Base-by-base conservation (phyloP, 371 early-diverging fungal genomes). In the Mucor piriformis region DNA sequence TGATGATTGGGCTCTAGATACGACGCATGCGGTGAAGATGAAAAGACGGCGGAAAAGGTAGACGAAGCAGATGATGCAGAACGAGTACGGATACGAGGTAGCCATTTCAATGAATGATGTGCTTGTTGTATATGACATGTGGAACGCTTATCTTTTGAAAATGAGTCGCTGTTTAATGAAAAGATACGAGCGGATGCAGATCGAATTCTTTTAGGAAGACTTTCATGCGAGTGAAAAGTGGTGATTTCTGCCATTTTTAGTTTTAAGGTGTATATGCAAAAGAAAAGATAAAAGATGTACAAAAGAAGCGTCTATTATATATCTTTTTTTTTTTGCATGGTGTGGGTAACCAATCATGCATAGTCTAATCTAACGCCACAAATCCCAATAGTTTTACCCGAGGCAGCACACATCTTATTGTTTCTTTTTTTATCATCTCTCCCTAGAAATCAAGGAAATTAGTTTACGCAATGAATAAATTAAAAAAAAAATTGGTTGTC, bases 51-150 rank as follows among this genome's bases (percentile, higher is more conserved):
- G 23, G 65, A 64, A 25, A 54, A 59, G 20, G 65, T 59, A 6
- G 65, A 59, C 16, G 66, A 61, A 1, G 53, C 57, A 48, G 66
- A 65, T 4, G 66, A 67, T 6, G 62, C 33, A 18, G 62, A 61
- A 4, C 67, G 61, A 6, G 44, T 38, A 1, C 67, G 47, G 13
- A 48, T 67, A 27, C 59, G 62, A 15, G 61, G 57, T 37, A 67
- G 50, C 62, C 61, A 66, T 33, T 57, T 66, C 12, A 57, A 51
- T 24, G 64, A 40, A 48, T 54, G 58, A 24, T 58, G 34, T 34
- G 47, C n/a, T n/a, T 20, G 18, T 40, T 25, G 46, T 46, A 24
- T 54, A 20, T 62, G 49, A 40, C 50, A 43, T 6, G 59, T 54
- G 13, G 38, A 35, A 12, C 53, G 59, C 11, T 59, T 59, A 27